Evolutionary conservation across 2,329 filamentous ascomycete species (phyloP), one percentile per base, ranked within the genome.

Genomic region (Colletotrichum costaricense): DNA sequence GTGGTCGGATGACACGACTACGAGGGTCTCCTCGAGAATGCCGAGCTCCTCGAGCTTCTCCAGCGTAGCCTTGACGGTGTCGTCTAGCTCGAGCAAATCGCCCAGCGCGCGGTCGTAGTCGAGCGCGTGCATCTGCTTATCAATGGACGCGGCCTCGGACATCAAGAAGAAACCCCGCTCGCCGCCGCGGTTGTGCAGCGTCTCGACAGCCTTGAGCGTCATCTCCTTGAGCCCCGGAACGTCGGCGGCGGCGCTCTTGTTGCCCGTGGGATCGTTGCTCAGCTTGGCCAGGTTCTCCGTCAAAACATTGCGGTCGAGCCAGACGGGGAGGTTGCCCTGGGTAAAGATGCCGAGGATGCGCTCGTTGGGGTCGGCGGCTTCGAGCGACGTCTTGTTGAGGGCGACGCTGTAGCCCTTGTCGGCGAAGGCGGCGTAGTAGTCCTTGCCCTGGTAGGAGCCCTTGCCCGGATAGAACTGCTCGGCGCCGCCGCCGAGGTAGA

Each of bases 91-190:
- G 54, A 97, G 90, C 1, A 97, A 90, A 78, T 97, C 94, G 67
- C 93, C 94, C 0, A 97, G 90, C 1, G 94, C 93, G 67, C 94
- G 93, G 83, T 97, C 93, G 81, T 97, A 97, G 84, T 97, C 94
- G 24, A 97, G 89, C 2, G 86, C 82, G 84, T 97, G 94, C 94
- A 97, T 97, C 88, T 94, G 93, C 88, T 97, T 97, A 84, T 97
- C 94, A 77, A 97, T 93, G 2, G 91, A 94, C 19, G 94, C 94
- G 30, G 93, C 94, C 82, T 97, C 94, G 14, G 92, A 91, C 94
- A 97, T 97, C 79, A 97, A 88, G 87, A 97, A 95, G 89, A 93
- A 97, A 6, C 94, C 94, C 73, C 93, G 88, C 71, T 93, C 88
- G 42, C 88, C 88, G 33, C 91, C 90, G 72, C 90, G 88, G 52